Evolutionary conservation across 805 yeast species (phyloP), one percentile per base, ranked within the genome.

Genomic region (Candida koratica): DNA sequence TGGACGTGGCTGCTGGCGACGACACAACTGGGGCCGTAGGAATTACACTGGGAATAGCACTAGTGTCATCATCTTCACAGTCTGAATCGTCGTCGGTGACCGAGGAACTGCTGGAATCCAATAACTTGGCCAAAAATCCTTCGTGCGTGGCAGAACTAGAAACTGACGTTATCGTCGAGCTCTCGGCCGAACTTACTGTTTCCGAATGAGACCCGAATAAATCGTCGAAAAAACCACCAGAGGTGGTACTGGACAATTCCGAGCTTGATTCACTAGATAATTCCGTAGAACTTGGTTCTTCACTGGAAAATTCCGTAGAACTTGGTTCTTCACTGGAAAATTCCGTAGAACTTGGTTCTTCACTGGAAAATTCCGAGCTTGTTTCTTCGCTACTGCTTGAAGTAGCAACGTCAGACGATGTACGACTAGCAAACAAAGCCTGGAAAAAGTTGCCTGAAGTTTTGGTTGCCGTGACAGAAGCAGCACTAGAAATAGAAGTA

Each of bases 361-460:
- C 16, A 18, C 35, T 31, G 17, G 39, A 32, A 25, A 34, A 18
- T 12, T 32, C n/a, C n/a, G 41, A 25, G 13, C 40, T 25, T 11
- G 45, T 38, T 17, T 15, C 25, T 20, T 26, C n/a, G n/a, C n/a
- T n/a, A n/a, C n/a, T n/a, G n/a, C n/a, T n/a, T n/a, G n/a, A n/a
- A n/a, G n/a, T n/a, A n/a, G n/a, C n/a, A n/a, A n/a, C n/a, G n/a
- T n/a, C n/a, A n/a, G n/a, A n/a, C n/a, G n/a, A n/a, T 20, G 23
- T 20, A 20, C 9, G 34, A 20, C 20, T 36, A 8, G 18, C 39
- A 16, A 41, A 34, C 14, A 37, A 32, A 9, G 34, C 36, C 17
- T 35, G 35, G 20, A 40, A 33, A 20, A 40, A 25, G 4, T 36
- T 37, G 12, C 27, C 37, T 6, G 40, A 33, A 11, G 38, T 10